Conservation (phyloP, 2,329 filamentous ascomycete species). For the Monilinia fructigena region DNA sequence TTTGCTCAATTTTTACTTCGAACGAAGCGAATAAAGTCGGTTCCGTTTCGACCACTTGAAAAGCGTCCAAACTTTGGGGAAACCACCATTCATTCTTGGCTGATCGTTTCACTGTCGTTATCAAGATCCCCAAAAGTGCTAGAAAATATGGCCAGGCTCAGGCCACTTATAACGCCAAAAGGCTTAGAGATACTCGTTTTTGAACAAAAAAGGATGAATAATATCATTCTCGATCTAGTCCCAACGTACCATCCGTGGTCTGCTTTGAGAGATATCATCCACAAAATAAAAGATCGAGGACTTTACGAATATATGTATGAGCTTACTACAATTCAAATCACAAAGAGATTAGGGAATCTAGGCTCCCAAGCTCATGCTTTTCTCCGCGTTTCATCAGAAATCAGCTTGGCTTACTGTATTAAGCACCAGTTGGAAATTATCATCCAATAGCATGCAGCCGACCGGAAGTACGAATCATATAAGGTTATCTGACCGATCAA, state of each 20-base stretch:
- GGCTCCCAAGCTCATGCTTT: not conserved
- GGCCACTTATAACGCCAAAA: not conserved
- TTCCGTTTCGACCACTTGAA: not conserved
- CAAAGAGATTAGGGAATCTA: not conserved
- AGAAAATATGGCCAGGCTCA: not conserved
- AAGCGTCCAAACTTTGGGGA: not conserved
- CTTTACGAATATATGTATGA: not conserved
- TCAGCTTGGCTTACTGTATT: not conserved
- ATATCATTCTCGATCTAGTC: not conserved
- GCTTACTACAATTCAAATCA: not conserved
- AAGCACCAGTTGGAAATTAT: not conserved
- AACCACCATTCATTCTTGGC: not conserved
- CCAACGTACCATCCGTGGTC: not conserved
- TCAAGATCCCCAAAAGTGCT: too few relatives aligned
- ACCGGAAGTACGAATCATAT: not conserved
- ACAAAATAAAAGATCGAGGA: too few relatives aligned
- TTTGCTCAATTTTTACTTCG: not conserved
- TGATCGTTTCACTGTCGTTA: not conserved
- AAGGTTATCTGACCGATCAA: not conserved
- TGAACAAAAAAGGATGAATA: not conserved
- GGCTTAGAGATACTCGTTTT: not conserved
- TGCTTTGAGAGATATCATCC: not conserved
- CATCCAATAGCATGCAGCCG: not conserved
- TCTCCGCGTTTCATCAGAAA: not conserved
- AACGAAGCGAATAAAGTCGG: not conserved